Evolutionary conservation across 306 rosid genomes (phyloP).

Genomic region (Hippophae rhamnoides): DNA sequence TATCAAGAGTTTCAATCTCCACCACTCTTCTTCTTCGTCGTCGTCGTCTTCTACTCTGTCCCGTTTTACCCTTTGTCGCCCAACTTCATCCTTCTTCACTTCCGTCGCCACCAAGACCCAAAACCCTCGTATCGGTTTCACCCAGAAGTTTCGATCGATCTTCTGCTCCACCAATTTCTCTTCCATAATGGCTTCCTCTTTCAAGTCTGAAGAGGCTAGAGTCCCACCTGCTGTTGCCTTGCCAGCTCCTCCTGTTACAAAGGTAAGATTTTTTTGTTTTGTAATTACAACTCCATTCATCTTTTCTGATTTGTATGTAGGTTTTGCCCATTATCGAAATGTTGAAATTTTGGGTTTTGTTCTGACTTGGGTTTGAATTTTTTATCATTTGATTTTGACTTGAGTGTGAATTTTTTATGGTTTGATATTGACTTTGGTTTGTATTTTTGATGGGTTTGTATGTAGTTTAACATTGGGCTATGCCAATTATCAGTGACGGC

Average conservation of each 20-base stretch:
- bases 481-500: constrained; percentile 76
- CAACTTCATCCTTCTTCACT: constrained; percentile 9
- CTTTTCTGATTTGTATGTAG: too few species aligned
- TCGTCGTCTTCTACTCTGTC: constrained; percentile 3
- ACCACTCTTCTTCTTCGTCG: constrained; percentile 1
- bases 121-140: constrained; percentile 6
- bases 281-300: neutral
- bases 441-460: constrained; percentile 10
- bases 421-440: neutral
- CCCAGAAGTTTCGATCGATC: neutral
- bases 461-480: constrained; percentile 72
- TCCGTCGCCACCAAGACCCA: constrained; percentile 9
- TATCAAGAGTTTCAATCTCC: constrained; percentile 33
- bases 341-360: neutral
- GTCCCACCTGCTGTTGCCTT: constrained; percentile 61
- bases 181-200: constrained; percentile 48
- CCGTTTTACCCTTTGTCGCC: constrained; percentile 19
- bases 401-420: neutral
- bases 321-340: too few species aligned
- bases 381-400: neutral
- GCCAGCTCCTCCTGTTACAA: constrained; percentile 60
- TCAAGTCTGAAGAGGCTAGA: constrained; percentile 54
- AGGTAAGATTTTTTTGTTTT: constrained; percentile 25
- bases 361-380: neutral
- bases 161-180: constrained; percentile 25